These are phyloP conservation scores for Zizania palustris DNA, from an alignment of 202 grass and related monocot species.

Conservation along the genomic window DNA sequence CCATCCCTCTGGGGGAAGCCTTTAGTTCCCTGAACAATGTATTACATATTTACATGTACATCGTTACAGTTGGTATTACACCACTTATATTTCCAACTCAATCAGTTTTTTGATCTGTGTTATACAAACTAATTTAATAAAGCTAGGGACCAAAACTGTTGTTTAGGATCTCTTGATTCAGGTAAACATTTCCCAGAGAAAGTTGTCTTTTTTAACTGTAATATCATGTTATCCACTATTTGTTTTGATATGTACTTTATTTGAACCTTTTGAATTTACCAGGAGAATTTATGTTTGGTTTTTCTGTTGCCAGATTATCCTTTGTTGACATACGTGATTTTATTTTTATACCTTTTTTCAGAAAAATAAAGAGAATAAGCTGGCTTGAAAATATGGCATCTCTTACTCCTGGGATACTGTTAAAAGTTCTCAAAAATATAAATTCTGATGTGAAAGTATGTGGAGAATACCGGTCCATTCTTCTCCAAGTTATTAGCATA, in stretches of 20 bases:
- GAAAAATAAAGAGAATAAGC: slow-evolving; percentile 32
- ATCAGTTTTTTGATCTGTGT: not conserved
- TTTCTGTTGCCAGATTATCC: not conserved
- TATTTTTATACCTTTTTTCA: not conserved
- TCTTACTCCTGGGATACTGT: slow-evolving; percentile 92
- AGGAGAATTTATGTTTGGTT: not conserved
- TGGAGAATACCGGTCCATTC: slow-evolving; percentile 90
- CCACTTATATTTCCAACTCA: not conserved
- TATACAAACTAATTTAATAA: not conserved
- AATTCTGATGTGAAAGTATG: slow-evolving; percentile 93
- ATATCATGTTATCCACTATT: not conserved
- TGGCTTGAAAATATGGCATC: slow-evolving; percentile 75
- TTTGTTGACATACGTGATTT: not conserved
- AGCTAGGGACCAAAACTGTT: not conserved
- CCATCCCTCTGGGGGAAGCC: not conserved
- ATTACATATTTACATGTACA: too few species aligned
- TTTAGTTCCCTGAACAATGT: not conserved
- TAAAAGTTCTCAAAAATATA: slow-evolving; percentile 95
- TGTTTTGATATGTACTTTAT: not conserved
- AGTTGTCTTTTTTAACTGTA: not conserved
- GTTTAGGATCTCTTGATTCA: not conserved
- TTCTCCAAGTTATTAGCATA: slow-evolving; percentile 99
- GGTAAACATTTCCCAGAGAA: not conserved
- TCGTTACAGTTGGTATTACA: not conserved
- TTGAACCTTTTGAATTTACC: not conserved